Conservation (phyloP, 192 early-diverging fungal genomes). For the Obelidium mucronatum region DNA sequence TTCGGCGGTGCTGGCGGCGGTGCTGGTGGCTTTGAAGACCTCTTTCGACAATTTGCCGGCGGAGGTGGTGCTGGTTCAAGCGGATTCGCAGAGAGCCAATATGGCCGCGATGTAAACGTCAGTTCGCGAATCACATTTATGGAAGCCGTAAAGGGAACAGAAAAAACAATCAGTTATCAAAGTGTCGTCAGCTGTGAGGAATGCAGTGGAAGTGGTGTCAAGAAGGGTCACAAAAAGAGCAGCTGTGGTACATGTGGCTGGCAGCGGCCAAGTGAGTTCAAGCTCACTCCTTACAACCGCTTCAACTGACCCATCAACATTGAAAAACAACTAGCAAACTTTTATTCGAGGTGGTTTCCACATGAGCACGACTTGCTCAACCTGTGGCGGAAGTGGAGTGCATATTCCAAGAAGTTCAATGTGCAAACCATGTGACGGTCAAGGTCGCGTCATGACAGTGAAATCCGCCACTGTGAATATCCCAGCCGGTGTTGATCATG, state of each 20-base stretch:
- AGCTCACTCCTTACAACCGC: not conserved
- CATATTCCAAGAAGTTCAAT: conserved; percentile 67
- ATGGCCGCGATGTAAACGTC: conserved; percentile 73
- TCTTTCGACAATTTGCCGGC: conserved; percentile 60
- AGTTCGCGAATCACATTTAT: conserved; percentile 81
- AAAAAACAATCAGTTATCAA: conserved; percentile 70
- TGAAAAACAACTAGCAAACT: conserved; percentile 62
- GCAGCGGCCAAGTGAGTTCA: conserved; percentile 72
- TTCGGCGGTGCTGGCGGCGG: conserved; percentile 67
- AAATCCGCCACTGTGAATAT: conserved; percentile 78
- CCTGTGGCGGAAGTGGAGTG: conserved; percentile 85
- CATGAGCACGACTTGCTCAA: conserved; percentile 81
- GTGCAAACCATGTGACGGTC: conserved; percentile 82
- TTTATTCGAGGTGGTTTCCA: conserved; percentile 91
- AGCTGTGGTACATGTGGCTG: conserved; percentile 80
- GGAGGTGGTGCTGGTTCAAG: conserved; percentile 58
- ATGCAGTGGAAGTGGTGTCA: conserved; percentile 84
- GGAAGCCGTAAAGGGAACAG: conserved; percentile 86
- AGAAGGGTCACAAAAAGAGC: conserved; percentile 73
- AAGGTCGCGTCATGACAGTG: conserved; percentile 79
- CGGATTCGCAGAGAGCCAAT: conserved; percentile 31
- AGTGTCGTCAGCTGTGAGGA: conserved; percentile 75
- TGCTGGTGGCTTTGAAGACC: conserved; percentile 67
- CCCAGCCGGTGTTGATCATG: conserved; percentile 81
- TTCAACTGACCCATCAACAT: not conserved